Evolutionary conservation across 768 basidiomycete genomes (phyloP), one percentile per base, ranked within the genome.

Genomic region (Leccinum disarticulatum): DNA sequence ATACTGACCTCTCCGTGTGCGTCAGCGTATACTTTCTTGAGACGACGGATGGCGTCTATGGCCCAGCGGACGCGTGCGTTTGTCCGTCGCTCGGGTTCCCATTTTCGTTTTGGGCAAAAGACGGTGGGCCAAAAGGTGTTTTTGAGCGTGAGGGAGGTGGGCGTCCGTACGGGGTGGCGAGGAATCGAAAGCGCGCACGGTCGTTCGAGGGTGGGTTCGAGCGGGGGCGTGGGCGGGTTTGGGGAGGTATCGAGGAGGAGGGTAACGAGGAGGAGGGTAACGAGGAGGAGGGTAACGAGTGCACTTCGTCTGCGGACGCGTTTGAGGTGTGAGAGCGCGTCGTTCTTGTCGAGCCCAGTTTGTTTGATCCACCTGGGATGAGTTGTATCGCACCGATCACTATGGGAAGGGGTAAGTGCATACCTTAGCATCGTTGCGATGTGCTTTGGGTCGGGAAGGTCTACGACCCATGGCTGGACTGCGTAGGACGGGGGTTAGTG

Each of bases 101-200:
- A 83, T 68, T 85, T 91, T 61, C 85, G 80, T 35, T 81, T 81
- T 0, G 90, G 90, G 4, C 86, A 79, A 64, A 84, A 93, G 14
- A 86, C 75, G 11, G 90, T 91, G 8, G 96, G 96, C 96, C 96
- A 98, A n/a, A 91, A 74, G 1, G 81, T 72, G 41, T 82, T 81
- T 74, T 95, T 95, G 35, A 85, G 70, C 47, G 73, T 70, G 22
- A 93, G 77, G 7, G 93, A 89, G 14, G 79, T 77, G 0, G 76
- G 76, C 0, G 91, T 93, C 4, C 88, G 76, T 1, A 93, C 93
- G 11, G 86, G 79, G 14, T 81, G 78, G 31, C 76, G 72, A 1
- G 95, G 94, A 1, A 95, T 90, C 1, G 75, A 64, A 11, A 85
- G 64, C 14, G 76, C 71, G 70, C 87, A 88, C 1, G 89, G 88